Evolutionary conservation across 768 basidiomycete genomes (phyloP).

Genomic region (Panellus pusillus): DNA sequence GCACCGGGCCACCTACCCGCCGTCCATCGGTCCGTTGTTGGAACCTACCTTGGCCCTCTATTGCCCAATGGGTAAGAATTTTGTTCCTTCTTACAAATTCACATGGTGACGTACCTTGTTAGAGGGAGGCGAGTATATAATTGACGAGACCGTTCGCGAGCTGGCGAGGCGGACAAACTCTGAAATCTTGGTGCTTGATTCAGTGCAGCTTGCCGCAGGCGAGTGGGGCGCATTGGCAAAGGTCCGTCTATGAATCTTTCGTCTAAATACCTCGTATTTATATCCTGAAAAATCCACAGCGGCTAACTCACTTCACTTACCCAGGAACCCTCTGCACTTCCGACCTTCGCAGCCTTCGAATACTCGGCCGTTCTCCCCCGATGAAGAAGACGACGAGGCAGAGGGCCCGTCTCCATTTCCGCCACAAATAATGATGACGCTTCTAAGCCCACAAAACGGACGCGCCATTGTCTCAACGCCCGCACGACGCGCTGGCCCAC

Average conservation of each 20-base stretch:
- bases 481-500: slow-evolving; percentile 43
- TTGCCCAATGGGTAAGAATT: slow-evolving; percentile 60
- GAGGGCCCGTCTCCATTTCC: slow-evolving; percentile 34
- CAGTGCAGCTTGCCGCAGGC: slow-evolving; percentile 83
- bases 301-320: slow-evolving; percentile 64
- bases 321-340: slow-evolving; percentile 78
- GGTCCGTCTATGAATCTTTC: slow-evolving; percentile 40
- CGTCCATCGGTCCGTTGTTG: slow-evolving; percentile 50
- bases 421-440: slow-evolving; percentile 42
- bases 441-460: slow-evolving; percentile 39
- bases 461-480: slow-evolving; percentile 43
- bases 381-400: slow-evolving; percentile 45
- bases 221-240: slow-evolving; percentile 82
- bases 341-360: slow-evolving; percentile 31
- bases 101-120: neutral
- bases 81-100: slow-evolving; percentile 17
- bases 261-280: neutral
- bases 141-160: slow-evolving; percentile 78
- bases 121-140: slow-evolving; percentile 81
- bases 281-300: slow-evolving; percentile 40
- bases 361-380: slow-evolving; percentile 36
- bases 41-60: slow-evolving; percentile 87
- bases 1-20: slow-evolving; percentile 63
- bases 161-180: slow-evolving; percentile 71
- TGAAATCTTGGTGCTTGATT: slow-evolving; percentile 84